Percentiles rank a stretch among this genome's conserved stretches.
Evolutionary conservation across 148 eudicot genomes (phyloP).

Genomic region (Camellia granthamiana): DNA sequence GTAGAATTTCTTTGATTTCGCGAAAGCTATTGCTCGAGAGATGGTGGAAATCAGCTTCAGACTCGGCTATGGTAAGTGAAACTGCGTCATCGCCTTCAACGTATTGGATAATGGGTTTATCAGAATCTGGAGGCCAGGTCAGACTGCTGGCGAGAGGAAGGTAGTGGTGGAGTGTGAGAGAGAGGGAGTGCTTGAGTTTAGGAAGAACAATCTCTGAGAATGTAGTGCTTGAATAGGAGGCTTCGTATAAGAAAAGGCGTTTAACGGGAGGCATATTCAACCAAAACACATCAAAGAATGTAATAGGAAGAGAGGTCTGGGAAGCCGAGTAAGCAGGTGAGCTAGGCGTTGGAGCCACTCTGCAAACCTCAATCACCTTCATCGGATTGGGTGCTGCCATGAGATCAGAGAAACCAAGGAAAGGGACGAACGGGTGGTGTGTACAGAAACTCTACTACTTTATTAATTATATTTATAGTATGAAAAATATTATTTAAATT

Average conservation of each 20-base stretch:
- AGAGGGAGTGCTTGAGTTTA: constrained; percentile 12
- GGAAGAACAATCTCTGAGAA: not conserved
- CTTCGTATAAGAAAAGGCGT: constrained; percentile 10
- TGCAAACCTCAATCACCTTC: not conserved
- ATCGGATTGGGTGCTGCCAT: not conserved
- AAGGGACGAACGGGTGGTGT: no score
- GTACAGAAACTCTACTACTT: no score
- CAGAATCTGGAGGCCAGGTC: constrained; percentile 7
- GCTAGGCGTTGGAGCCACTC: not conserved
- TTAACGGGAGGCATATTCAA: not conserved
- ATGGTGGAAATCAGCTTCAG: not conserved
- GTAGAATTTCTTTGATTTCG: not conserved
- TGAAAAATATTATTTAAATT: no score
- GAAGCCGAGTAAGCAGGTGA: not conserved
- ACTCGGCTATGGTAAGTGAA: constrained; percentile 12
- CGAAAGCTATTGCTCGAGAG: constrained; percentile 2
- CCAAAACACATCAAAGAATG: constrained; percentile 16
- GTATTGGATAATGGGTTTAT: not conserved
- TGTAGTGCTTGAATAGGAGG: not conserved
- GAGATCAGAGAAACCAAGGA: no score
- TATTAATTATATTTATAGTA: no score
- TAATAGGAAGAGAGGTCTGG: constrained; percentile 11
- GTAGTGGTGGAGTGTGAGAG: constrained; percentile 10
- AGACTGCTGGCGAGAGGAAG: constrained; percentile 5
- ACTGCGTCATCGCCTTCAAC: not conserved